Evolutionary conservation across 2,329 filamentous ascomycete genomes (phyloP), one percentile per base, ranked within the genome.

Genomic region (Fusarium buxicola): DNA sequence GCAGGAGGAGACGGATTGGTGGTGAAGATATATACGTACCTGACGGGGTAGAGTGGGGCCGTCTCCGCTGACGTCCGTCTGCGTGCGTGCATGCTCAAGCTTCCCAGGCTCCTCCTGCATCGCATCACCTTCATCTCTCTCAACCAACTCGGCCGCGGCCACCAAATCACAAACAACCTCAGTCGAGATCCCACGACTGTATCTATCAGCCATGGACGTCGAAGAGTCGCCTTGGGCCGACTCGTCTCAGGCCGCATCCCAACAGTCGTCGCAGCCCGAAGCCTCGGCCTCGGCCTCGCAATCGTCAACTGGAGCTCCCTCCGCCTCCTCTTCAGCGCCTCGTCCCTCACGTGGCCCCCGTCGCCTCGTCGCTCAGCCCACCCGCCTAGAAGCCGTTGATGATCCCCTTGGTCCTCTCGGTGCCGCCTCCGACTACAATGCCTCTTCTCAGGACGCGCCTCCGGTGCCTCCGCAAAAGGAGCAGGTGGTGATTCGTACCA

Each of bases 391-490:
- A 77, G 89, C 89, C 60, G 89, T 92, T 66, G 86, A 89, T 38
- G 90, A 93, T 73, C 89, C 90, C 53, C 84, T 94, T 40, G 92
- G 92, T 2, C 92, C 92, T 18, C 81, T 96, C 47, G 92, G 92
- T 56, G 89, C 88, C 50, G 70, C 86, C 48, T 76, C 89, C 25
- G 85, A 86, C 47, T 74, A 75, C 38, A 77, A 74, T 65, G 74
- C 70, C 52, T 70, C 72, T 30, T 75, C 70, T 24, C 70, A 74
- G 50, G 78, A 82, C 58, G 82, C 86, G 58, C 90, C 90, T 55
- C 90, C 90, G n/a, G 88, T 80, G 57, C 88, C 88, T 39, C 88
- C 88, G 30, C 82, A 84, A 73, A 90, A 91, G 77, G 88, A 91
- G 76, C 84, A 87, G 72, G 79, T 85, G 65, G 81, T 86, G 46